Conservation (phyloP, 768 basidiomycete species). For the Trametes cubensis region DNA sequence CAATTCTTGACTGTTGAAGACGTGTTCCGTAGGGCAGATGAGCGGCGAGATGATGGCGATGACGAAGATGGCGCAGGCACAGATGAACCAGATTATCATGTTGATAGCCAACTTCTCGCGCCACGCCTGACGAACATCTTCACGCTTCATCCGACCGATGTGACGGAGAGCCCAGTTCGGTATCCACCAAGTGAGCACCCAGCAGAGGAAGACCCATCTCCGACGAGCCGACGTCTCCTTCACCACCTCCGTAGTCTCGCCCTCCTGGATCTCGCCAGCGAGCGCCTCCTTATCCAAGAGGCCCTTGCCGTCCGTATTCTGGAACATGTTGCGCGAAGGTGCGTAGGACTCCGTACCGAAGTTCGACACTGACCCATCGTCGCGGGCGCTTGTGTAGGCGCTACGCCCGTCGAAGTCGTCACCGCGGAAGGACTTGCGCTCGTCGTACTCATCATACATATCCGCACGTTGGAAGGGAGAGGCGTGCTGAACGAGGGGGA, state of each 20-base stretch:
- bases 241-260: constrained; percentile 85
- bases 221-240: constrained; percentile 81
- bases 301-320: constrained; percentile 73
- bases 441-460: constrained; percentile 76
- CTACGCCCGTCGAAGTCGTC: constrained; percentile 84
- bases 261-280: constrained; percentile 83
- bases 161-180: constrained; percentile 70
- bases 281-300: constrained; percentile 80
- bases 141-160: constrained; percentile 90
- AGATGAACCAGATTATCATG: constrained; percentile 93
- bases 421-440: constrained; percentile 69
- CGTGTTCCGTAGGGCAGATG: constrained; percentile 94
- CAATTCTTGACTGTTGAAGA: constrained; percentile 81
- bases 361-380: constrained; percentile 79
- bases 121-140: constrained; percentile 96
- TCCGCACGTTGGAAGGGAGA: constrained; percentile 81
- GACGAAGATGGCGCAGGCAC: constrained; percentile 87
- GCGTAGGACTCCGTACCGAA: constrained; percentile 93
- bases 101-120: constrained; percentile 95
- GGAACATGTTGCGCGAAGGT: constrained; percentile 95
- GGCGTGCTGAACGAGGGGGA: constrained; percentile 83
- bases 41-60: constrained; percentile 84
- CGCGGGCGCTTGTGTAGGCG: constrained; percentile 74
- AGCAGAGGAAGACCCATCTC: constrained; percentile 86
- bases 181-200: constrained; percentile 91